Conservation (phyloP, 345 rosid genomes). For the Triadica sebifera region DNA sequence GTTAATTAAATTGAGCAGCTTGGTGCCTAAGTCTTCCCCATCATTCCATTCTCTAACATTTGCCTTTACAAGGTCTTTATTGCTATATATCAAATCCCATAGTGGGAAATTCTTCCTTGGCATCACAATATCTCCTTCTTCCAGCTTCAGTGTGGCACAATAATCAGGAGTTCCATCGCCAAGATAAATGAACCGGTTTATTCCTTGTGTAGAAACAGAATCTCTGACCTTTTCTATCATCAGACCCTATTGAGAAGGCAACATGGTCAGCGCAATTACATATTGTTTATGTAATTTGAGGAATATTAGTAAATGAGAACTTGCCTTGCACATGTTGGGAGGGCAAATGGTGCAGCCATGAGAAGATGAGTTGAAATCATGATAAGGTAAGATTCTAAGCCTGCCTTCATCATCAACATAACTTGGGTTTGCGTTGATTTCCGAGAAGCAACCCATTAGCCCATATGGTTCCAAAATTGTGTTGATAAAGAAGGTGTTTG, state of each 20-base stretch:
- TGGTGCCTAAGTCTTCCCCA: constrained; percentile 17
- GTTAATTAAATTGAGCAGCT: constrained; percentile 10
- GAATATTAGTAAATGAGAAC: not conserved
- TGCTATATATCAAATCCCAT: constrained; percentile 20
- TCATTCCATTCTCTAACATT: constrained; percentile 25
- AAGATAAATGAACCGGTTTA: constrained; percentile 16
- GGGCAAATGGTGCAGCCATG: constrained; percentile 31
- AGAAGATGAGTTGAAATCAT: constrained; percentile 18
- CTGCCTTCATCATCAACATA: constrained; percentile 22
- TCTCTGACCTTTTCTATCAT: constrained; percentile 29
- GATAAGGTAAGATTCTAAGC: constrained; percentile 25
- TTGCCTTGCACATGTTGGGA: constrained; percentile 39
- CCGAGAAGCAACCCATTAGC: constrained; percentile 26
- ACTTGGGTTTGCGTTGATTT: constrained; percentile 27
- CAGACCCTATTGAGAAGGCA: constrained; percentile 12
- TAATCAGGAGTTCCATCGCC: constrained; percentile 25
- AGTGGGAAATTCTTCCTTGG: constrained; percentile 29
- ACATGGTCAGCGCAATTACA: too few species aligned
- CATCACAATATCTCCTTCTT: constrained; percentile 20
- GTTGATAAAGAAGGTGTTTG: too few species aligned
- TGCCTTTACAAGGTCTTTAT: constrained; percentile 21
- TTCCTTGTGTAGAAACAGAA: not conserved
- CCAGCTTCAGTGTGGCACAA: constrained; percentile 25
- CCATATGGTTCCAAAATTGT: constrained; percentile 28
- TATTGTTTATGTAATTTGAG: too few species aligned